Percentiles rank a stretch among this genome's conserved stretches.
Conservation (phyloP, 169 alveolate genomes). For the Eimeria tenella region DNA sequence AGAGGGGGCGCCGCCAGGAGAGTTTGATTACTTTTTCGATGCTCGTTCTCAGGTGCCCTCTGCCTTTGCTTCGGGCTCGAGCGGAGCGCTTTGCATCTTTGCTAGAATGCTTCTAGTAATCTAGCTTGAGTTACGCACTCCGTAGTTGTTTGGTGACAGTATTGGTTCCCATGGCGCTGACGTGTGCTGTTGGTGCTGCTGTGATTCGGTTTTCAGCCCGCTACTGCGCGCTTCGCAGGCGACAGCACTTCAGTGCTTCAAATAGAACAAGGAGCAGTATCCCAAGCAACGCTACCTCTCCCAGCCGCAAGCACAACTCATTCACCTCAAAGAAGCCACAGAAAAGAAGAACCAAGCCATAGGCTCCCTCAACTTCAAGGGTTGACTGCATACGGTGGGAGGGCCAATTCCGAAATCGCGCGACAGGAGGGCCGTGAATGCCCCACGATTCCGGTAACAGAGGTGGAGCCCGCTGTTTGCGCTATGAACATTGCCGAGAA, state of each 20-base stretch:
- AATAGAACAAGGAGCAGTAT: not conserved
- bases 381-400: not conserved
- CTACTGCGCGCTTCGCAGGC: slow-evolving; percentile 36
- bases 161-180: not conserved
- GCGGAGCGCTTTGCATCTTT: too few relatives aligned
- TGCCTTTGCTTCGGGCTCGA: too few relatives aligned
- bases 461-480: not conserved
- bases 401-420: not conserved
- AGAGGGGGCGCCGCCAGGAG: not conserved
- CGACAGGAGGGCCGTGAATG: not conserved
- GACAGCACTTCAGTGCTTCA: not conserved
- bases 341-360: not conserved
- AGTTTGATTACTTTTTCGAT: slow-evolving; percentile 47
- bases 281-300: not conserved
- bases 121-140: not conserved
- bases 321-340: not conserved
- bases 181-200: slow-evolving; percentile 11
- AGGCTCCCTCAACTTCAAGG: not conserved
- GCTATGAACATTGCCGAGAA: not conserved
- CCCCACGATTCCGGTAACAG: not conserved
- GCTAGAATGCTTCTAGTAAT: too few relatives aligned
- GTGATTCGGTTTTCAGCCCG: slow-evolving; percentile 4
- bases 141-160: not conserved
- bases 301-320: not conserved
- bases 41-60: slow-evolving; percentile 53